Evolutionary conservation across 768 basidiomycete species (phyloP).

Genomic region (Lentinula sp.): DNA sequence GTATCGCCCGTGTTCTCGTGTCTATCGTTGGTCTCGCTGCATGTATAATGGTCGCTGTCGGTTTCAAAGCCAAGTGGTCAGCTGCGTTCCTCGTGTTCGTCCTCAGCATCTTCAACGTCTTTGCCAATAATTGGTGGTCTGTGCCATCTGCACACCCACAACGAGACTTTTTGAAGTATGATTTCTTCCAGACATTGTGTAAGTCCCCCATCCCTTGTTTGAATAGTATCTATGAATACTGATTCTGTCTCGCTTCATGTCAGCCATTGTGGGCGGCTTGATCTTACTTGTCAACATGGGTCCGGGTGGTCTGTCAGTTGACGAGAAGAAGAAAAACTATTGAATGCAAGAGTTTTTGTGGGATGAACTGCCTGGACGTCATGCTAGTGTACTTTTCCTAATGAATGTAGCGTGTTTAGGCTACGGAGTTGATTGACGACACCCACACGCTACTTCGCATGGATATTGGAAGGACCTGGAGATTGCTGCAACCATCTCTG

Average conservation of each 20-base stretch:
- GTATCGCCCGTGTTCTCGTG: constrained; percentile 76
- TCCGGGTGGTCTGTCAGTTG: constrained; percentile 94
- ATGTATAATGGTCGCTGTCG: constrained; percentile 94
- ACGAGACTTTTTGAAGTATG: constrained; percentile 98
- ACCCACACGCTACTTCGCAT: neutral
- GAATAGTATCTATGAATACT: neutral
- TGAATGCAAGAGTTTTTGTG: constrained; percentile 21
- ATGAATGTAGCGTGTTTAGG: neutral
- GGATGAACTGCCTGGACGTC: neutral
- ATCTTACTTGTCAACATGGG: constrained; percentile 98
- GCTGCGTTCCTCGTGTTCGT: constrained; percentile 92
- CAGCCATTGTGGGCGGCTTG: constrained; percentile 92
- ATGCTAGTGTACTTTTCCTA: neutral
- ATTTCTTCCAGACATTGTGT: constrained; percentile 98
- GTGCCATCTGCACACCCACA: constrained; percentile 90
- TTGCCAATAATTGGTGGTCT: constrained; percentile 99
- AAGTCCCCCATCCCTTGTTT: constrained; percentile 14
- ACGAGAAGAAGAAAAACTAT: constrained; percentile 98
- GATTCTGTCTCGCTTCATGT: neutral
- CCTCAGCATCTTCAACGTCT: constrained; percentile 92
- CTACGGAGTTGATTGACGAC: neutral
- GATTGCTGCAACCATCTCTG: neutral
- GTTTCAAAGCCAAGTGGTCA: constrained; percentile 99
- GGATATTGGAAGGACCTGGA: neutral
- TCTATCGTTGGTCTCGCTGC: constrained; percentile 88